These are phyloP conservation scores for Kluyveromyces nonfermentans DNA, from an alignment of 805 yeast species.

Conservation along the genomic window DNA sequence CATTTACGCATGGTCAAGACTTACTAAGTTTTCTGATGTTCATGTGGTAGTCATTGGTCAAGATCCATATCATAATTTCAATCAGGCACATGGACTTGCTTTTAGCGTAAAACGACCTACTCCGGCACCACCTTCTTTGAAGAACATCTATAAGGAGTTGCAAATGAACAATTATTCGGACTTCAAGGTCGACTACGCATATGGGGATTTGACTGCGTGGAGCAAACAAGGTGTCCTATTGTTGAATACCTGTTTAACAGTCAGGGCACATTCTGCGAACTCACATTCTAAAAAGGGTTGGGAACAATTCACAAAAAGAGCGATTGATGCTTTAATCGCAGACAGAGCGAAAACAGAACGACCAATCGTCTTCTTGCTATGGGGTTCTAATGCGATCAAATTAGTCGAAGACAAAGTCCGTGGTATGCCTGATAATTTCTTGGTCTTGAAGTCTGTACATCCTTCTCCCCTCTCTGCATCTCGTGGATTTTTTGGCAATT, in stretches of 20 bases:
- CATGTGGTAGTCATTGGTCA: slow-evolving; percentile 84
- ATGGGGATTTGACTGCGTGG: slow-evolving; percentile 67
- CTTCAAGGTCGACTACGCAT: slow-evolving; percentile 44
- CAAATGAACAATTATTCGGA: slow-evolving; percentile 60
- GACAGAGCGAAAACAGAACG: slow-evolving; percentile 35
- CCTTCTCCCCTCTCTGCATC: slow-evolving; percentile 93
- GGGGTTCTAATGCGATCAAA: slow-evolving; percentile 72
- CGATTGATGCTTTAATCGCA: slow-evolving; percentile 43
- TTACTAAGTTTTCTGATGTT: slow-evolving; percentile 66
- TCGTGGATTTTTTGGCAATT: slow-evolving; percentile 66
- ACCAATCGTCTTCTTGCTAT: slow-evolving; percentile 70
- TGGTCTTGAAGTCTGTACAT: slow-evolving; percentile 69
- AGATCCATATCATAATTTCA: slow-evolving; percentile 88
- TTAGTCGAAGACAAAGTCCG: slow-evolving; percentile 37
- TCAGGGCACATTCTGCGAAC: slow-evolving; percentile 85
- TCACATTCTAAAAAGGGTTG: slow-evolving; percentile 89
- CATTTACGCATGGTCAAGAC: slow-evolving; percentile 85
- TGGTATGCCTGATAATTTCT: slow-evolving; percentile 28
- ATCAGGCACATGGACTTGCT: slow-evolving; percentile 96
- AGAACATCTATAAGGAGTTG: slow-evolving; percentile 78
- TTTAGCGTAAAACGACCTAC: slow-evolving; percentile 83
- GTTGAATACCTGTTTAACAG: slow-evolving; percentile 83
- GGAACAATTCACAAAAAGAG: slow-evolving; percentile 80
- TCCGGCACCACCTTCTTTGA: slow-evolving; percentile 78
- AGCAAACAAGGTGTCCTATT: slow-evolving; percentile 78